A percentile compares a stretch with the other conserved stretches of the same genome.
Evolutionary conservation across 176 grass and related monocot species (phyloP).

Genomic region (Juncus effusus): DNA sequence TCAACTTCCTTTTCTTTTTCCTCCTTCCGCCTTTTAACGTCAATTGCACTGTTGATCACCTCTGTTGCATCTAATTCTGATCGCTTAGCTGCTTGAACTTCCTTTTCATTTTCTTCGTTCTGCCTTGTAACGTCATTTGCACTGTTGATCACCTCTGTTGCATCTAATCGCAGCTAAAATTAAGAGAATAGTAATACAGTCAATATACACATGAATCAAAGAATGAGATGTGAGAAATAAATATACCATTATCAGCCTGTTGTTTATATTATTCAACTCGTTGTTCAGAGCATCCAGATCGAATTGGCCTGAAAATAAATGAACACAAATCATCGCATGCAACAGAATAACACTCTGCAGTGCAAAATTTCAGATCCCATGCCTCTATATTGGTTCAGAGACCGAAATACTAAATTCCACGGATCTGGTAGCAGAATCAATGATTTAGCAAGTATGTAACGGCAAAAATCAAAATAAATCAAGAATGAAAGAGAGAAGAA

Average conservation of each 20-base stretch:
- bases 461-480: too few relatives aligned
- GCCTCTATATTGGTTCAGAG: not conserved
- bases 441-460: not conserved
- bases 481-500: not conserved
- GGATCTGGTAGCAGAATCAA: not conserved
- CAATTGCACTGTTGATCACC: slow-evolving; percentile 69
- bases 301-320: slow-evolving; percentile 53
- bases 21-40: slow-evolving; percentile 56
- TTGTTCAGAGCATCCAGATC: slow-evolving; percentile 65
- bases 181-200: not conserved
- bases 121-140: slow-evolving; percentile 75
- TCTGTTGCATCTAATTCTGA: slow-evolving; percentile 54
- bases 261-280: slow-evolving; percentile 83
- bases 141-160: slow-evolving; percentile 57
- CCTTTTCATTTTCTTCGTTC: slow-evolving; percentile 51
- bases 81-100: too few relatives aligned
- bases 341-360: not conserved
- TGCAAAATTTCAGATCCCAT: not conserved
- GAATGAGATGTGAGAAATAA: not conserved
- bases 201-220: not conserved
- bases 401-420: not conserved
- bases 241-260: slow-evolving; percentile 72
- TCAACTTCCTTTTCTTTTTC: slow-evolving; percentile 77
- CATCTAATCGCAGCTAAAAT: slow-evolving; percentile 53
- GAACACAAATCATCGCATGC: not conserved